phyloP scores from a whole-genome alignment of 768 basidiomycete genomes.

The Symmetrospora coprosmae region DNA sequence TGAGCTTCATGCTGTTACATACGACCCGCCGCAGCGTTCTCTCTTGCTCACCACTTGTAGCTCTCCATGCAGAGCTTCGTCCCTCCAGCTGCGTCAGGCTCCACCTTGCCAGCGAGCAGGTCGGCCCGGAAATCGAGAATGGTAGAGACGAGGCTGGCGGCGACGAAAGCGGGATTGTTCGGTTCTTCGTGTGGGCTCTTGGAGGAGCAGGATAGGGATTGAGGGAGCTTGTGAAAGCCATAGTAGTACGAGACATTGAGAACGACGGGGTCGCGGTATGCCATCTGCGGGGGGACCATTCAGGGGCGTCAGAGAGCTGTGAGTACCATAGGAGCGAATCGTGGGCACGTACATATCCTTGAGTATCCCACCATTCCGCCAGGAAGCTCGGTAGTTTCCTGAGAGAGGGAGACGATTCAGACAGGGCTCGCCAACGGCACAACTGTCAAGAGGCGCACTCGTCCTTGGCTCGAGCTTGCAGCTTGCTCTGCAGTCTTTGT shows the following conservation, averaged over 20 bases:
- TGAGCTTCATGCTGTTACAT: slow-evolving; percentile 46
- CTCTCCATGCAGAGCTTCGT: slow-evolving; percentile 73
- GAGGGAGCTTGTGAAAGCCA: slow-evolving; percentile 21
- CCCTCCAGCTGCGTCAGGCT: slow-evolving; percentile 50
- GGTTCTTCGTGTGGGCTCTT: neutral
- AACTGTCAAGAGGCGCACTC: neutral
- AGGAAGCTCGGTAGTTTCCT: neutral
- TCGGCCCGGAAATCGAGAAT: slow-evolving; percentile 67
- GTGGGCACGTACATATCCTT: neutral
- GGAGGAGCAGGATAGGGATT: neutral
- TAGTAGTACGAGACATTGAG: slow-evolving; percentile 25
- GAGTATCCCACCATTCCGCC: slow-evolving; percentile 23
- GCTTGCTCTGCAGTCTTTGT: slow-evolving; percentile 8
- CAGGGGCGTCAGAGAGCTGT: neutral
- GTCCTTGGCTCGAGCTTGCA: neutral
- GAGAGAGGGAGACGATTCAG: neutral
- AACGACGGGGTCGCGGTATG: slow-evolving; percentile 22
- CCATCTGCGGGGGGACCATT: neutral
- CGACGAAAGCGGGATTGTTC: slow-evolving; percentile 43
- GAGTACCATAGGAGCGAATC: neutral
- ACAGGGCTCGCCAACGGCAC: neutral
- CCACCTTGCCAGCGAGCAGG: slow-evolving; percentile 48
- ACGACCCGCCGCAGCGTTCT: slow-evolving; percentile 60
- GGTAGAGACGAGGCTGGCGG: slow-evolving; percentile 69
- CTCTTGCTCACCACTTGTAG: slow-evolving; percentile 59